These are phyloP conservation scores for Zygoascus sp. DNA, from an alignment of 1,139 yeast genomes.

Conservation along the genomic window DNA sequence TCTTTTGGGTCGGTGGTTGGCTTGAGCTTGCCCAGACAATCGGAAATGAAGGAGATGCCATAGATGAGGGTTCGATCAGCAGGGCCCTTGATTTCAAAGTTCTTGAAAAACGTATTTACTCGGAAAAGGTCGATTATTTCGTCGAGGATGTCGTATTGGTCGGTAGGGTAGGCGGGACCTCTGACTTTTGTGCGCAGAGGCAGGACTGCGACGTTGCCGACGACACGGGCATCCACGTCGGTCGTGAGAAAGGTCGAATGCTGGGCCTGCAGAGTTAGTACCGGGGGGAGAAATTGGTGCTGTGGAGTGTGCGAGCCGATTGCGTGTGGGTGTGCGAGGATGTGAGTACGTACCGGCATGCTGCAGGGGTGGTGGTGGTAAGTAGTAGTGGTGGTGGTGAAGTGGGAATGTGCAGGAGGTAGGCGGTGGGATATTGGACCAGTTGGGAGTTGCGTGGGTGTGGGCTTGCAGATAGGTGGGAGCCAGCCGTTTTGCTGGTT, in stretches of 20 bases:
- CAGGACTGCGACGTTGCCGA: constrained; percentile 71
- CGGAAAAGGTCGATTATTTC: constrained; percentile 87
- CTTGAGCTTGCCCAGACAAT: constrained; percentile 64
- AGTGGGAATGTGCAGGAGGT: too few species aligned
- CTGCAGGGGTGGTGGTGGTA: too few species aligned
- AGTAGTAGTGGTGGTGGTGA: too few species aligned
- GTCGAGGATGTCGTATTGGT: constrained; percentile 87
- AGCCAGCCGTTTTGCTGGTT: too few species aligned
- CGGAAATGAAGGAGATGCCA: constrained; percentile 88
- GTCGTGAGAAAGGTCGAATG: constrained; percentile 80
- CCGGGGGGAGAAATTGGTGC: neutral
- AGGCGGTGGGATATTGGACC: too few species aligned
- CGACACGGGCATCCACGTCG: constrained; percentile 32
- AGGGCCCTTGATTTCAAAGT: constrained; percentile 94
- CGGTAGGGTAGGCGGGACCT: constrained; percentile 88
- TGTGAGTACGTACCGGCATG: too few species aligned
- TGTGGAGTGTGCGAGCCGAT: too few species aligned
- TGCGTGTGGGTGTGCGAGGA: too few species aligned
- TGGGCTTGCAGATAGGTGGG: too few species aligned
- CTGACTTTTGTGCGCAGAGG: constrained; percentile 80
- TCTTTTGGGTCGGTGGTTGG: constrained; percentile 43
- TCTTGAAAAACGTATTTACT: constrained; percentile 93
- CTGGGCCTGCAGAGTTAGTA: constrained; percentile 51
- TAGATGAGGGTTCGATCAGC: constrained; percentile 92
- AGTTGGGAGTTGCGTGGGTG: too few species aligned